Percentiles rank a stretch among this genome's conserved stretches.
Conservation (phyloP, 208 protist genomes). For the Leptomonas seymouri region DNA sequence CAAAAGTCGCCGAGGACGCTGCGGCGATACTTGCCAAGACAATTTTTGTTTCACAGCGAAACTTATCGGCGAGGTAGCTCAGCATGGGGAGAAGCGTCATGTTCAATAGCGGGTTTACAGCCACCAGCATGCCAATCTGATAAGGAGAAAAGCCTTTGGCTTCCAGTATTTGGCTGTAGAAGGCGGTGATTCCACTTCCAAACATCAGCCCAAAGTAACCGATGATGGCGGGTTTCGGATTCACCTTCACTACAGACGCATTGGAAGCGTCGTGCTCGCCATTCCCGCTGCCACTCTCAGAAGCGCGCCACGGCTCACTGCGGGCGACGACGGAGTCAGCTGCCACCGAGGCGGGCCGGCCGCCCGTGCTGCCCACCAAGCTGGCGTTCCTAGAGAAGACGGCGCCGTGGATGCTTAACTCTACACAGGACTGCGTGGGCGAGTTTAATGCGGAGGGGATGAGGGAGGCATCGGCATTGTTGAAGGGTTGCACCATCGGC, state of each 20-base stretch:
- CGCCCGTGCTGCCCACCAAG: constrained; percentile 9
- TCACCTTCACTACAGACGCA: too few species aligned
- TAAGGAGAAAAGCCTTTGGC: constrained; percentile 38
- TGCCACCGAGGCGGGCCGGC: background rate
- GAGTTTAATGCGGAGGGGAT: constrained; percentile 4
- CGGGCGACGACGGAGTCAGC: background rate
- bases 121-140: constrained; percentile 44
- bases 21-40: constrained; percentile 22
- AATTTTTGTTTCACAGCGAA: constrained; percentile 41
- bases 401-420: constrained; percentile 8
- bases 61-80: constrained; percentile 52
- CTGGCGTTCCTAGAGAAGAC: constrained; percentile 16
- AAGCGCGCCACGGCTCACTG: too few species aligned
- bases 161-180: constrained; percentile 42
- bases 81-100: constrained; percentile 50
- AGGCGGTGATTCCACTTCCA: constrained; percentile 37
- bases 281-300: too few species aligned
- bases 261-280: too few species aligned
- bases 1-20: constrained; percentile 18
- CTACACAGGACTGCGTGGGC: constrained; percentile 6
- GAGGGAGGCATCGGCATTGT: constrained; percentile 6
- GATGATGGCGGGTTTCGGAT: too few species aligned
- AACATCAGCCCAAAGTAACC: constrained; percentile 58
- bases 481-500: constrained; percentile 11
- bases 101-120: constrained; percentile 32